phyloP scores from a whole-genome alignment of 768 basidiomycete genomes.

The Cystoderma amianthinum region DNA sequence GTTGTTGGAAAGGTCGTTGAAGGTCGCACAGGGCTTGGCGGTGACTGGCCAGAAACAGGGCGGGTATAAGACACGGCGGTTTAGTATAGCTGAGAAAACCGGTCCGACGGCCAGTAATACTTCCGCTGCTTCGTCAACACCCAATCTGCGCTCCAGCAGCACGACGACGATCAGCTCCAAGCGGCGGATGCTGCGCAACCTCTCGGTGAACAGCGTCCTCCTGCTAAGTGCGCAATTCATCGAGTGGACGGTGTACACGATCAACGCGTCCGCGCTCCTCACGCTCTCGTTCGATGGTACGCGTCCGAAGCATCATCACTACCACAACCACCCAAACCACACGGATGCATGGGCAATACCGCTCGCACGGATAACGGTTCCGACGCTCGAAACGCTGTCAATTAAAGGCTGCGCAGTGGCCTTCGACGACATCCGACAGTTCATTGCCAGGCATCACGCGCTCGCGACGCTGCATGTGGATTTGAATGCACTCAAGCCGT shows the following conservation, averaged over 20 bases:
- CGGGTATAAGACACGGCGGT: too few relatives aligned
- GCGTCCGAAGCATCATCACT: not conserved
- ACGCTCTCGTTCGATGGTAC: constrained; percentile 5
- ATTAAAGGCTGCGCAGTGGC: not conserved
- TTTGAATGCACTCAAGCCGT: not conserved
- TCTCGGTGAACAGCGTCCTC: constrained; percentile 6
- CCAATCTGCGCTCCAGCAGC: not conserved
- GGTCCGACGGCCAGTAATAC: not conserved
- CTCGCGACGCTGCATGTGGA: not conserved
- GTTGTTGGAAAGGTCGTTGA: constrained; percentile 3
- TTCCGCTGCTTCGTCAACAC: not conserved
- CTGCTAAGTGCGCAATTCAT: constrained; percentile 6
- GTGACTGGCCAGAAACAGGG: too few relatives aligned
- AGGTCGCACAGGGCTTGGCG: not conserved
- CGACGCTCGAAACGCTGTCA: not conserved
- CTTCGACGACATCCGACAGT: not conserved
- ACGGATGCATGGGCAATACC: constrained; percentile 2
- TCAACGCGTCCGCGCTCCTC: constrained; percentile 6
- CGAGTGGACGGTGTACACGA: constrained; percentile 9
- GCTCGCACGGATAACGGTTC: not conserved
- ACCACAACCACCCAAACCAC: too few relatives aligned
- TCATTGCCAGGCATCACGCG: not conserved
- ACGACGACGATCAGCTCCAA: constrained; percentile 1
- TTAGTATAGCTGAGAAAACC: not conserved
- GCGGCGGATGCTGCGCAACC: not conserved